phyloP scores from a whole-genome alignment of 495 filamentous ascomycete genomes.

The Aspergillus olivimuriae region DNA sequence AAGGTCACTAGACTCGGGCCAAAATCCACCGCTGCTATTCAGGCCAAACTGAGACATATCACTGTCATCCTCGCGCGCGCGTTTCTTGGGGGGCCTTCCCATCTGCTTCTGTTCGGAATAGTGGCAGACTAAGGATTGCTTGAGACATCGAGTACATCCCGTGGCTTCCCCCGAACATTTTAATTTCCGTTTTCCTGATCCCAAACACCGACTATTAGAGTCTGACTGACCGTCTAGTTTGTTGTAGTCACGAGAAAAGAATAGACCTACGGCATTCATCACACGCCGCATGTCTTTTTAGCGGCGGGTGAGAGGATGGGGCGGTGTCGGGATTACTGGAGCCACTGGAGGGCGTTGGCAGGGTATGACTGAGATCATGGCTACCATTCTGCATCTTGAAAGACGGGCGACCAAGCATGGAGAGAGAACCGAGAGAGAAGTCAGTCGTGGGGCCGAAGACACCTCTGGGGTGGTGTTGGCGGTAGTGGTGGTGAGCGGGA shows the following conservation, averaged over 20 bases:
- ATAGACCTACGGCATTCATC: conserved; percentile 37
- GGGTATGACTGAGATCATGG: conserved; percentile 5
- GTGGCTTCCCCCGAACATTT: conserved; percentile 42
- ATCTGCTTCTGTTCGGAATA: conserved; percentile 45
- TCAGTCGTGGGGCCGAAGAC: background rate
- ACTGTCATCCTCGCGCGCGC: conserved; percentile 29
- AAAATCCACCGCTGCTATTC: conserved; percentile 11
- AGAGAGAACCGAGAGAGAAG: background rate
- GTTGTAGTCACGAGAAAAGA: background rate
- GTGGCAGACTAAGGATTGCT: conserved; percentile 35
- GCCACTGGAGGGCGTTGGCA: conserved; percentile 1
- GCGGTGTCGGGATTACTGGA: conserved; percentile 3
- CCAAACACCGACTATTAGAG: conserved; percentile 13
- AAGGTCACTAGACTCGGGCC: conserved; percentile 19
- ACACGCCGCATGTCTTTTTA: conserved; percentile 37
- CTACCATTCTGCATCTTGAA: conserved; percentile 11
- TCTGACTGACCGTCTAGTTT: background rate
- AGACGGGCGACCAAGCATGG: background rate
- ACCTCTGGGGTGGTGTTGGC: too few relatives aligned
- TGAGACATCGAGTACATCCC: conserved; percentile 37
- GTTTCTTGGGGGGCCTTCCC: conserved; percentile 43
- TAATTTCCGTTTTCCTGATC: conserved; percentile 40
- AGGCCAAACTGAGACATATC: conserved; percentile 10
- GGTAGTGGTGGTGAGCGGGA: too few relatives aligned
- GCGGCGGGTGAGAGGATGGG: conserved; percentile 7